phyloP scores from a whole-genome alignment of 2,329 filamentous ascomycete species.

The Verticillium dahliae region DNA sequence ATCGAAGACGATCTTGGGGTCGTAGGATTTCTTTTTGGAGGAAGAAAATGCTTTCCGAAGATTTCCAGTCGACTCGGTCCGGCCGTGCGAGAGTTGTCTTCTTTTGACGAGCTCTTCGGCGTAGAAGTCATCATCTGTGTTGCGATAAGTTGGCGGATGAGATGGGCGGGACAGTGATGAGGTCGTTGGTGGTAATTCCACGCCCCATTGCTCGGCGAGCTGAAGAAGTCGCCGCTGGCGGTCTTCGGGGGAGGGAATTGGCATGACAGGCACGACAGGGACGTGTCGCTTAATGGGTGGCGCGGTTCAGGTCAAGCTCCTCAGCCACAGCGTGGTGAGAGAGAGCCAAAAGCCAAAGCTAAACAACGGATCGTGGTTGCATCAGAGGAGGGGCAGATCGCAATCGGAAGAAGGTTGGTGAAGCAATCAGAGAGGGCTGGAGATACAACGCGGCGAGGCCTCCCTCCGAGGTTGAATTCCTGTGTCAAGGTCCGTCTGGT shows the following conservation, averaged over 20 bases:
- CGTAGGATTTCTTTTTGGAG: conserved; percentile 44
- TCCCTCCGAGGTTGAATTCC: not conserved
- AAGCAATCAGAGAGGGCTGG: not conserved
- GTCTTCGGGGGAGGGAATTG: conserved; percentile 13
- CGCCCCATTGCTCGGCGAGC: conserved; percentile 43
- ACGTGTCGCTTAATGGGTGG: not conserved
- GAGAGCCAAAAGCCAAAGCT: not conserved
- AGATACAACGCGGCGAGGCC: not conserved
- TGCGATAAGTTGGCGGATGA: conserved; percentile 34
- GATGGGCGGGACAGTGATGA: conserved; percentile 33
- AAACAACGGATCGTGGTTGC: not conserved
- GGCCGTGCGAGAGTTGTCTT: conserved; percentile 25
- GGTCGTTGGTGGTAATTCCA: conserved; percentile 32
- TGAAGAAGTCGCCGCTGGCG: conserved; percentile 34
- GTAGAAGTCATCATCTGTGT: conserved; percentile 39
- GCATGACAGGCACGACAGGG: not conserved
- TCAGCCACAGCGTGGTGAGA: not conserved
- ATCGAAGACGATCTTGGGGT: conserved; percentile 45
- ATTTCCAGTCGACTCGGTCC: conserved; percentile 19
- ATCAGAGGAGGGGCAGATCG: not conserved
- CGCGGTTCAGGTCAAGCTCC: not conserved
- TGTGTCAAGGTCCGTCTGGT: not conserved
- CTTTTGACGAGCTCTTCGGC: conserved; percentile 50
- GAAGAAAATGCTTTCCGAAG: conserved; percentile 36
- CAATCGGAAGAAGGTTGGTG: not conserved